Base-by-base conservation (phyloP, 257 asterid genomes). In the Solanum appendiculatum region DNA sequence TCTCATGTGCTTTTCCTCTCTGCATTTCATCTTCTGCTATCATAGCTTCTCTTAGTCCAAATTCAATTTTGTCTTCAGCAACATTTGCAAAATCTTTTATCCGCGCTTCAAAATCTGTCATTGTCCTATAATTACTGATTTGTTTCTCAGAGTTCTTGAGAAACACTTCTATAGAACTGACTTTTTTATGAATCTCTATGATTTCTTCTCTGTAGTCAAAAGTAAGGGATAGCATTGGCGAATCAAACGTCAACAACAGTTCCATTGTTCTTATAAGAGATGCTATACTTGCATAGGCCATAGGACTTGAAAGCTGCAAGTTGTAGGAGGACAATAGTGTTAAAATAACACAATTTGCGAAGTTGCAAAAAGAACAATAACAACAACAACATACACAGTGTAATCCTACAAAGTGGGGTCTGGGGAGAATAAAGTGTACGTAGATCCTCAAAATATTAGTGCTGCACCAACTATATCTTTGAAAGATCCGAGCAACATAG, bases 381-480 rank as follows among this genome's bases (percentile, higher is more conserved):
- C 60, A 58, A 21, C 5, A 7, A 56, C 6, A 58, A 54, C n/a
- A 54, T 58, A 58, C 29, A 23, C 5, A 23, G 27, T 58, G 1
- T 58, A 58, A 21, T 58, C 68, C 3, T 23, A 58, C 29, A 58
- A 58, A 58, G 27, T 8, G 13, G 13, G 29, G 29, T 23, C 1
- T 58, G 2, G 27, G 3, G 58, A 51, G 58, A 16, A 15, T 2
- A 51, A 15, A 16, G 9, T 5, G 58, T 51, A 51, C 58, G 23
- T 16, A 51, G 0, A 20, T 56, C 31, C 56, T 48, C 16, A 1
- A 63, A 60, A 23, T 10, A 10, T 48, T 63, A 10, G 15, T 63
- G 31, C 70, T 0, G 0, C 16, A n/a, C 25, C 27, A 20, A 20
- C 1, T 18, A 7, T 63, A n/a, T n/a, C n/a, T 60, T 4, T n/a